Conservation (phyloP, 768 basidiomycete genomes). For the Filobasidium floriforme region DNA sequence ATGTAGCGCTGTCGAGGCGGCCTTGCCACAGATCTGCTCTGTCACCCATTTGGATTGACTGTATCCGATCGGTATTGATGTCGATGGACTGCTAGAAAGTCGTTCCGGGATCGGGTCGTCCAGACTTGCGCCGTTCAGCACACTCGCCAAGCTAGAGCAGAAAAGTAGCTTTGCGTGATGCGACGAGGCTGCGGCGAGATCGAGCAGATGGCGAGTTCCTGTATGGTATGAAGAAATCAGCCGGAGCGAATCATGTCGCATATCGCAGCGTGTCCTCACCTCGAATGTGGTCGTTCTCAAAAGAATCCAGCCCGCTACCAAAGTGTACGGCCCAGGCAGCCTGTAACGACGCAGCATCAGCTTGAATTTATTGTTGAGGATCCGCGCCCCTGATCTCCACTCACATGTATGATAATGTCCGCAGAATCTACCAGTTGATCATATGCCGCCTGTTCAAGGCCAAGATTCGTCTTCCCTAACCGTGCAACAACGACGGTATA, state of each 20-base stretch:
- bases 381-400: not conserved
- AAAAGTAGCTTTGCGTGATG: constrained; percentile 29
- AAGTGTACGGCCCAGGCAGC: constrained; percentile 44
- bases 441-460: constrained; percentile 22
- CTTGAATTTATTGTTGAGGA: too few species aligned
- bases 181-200: constrained; percentile 22
- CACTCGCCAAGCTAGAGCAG: constrained; percentile 43
- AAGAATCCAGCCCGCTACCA: constrained; percentile 35
- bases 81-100: constrained; percentile 30
- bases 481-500: constrained; percentile 22
- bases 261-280: constrained; percentile 22
- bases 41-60: constrained; percentile 44
- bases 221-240: not conserved
- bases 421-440: constrained; percentile 18
- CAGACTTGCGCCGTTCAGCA: constrained; percentile 21
- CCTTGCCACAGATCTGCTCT: constrained; percentile 34
- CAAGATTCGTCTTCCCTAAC: constrained; percentile 23
- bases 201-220: constrained; percentile 32
- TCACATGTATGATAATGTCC: constrained; percentile 35
- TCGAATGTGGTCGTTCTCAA: constrained; percentile 33
- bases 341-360: constrained; percentile 17
- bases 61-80: constrained; percentile 40
- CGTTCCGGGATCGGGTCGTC: constrained; percentile 25
- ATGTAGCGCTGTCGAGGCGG: constrained; percentile 11
- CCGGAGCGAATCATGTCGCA: not conserved